Evolutionary conservation across 331 rosid species (phyloP), one percentile per base, ranked within the genome.

Genomic region (Rhamnella rubrinervis): DNA sequence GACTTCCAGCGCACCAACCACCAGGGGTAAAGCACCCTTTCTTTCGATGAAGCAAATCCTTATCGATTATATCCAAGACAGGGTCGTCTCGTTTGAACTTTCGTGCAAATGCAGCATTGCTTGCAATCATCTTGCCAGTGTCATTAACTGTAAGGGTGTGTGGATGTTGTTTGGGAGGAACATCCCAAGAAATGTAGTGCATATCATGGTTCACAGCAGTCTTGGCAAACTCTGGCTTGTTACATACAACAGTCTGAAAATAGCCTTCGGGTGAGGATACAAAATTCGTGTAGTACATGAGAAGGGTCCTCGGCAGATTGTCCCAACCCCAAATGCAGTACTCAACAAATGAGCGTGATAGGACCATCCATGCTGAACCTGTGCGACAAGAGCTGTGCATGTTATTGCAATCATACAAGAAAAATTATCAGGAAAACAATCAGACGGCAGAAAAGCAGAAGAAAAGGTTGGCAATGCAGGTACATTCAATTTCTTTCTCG

Each of bases 331-430:
- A 87, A 5, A 93, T 60, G 7, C 85, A 66, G 59, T 81, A 93
- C 76, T 93, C 98, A 13, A 89, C 88, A 44, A 93, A 93, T 21
- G 87, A 80, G 10, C 81, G 91, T 4, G 98, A 91, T 46, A 93
- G 71, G 64, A 91, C 89, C 96, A 84, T 82, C 98, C 98, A 93
- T 19, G 98, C 98, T 4, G 98, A 93, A 69, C 98, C 98, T 93
- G 85, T 93, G 85, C 80, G 79, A 78, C 56, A 58, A 51, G 1
- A 74, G 66, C 18, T 16, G 70, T 21, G 62, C 60, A 63, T 61
- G 64, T 60, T 59, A 77, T 65, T 66, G 16, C 53, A 18, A 56
- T 61, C 62, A 26, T 25, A 11, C 55, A 11, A 11, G 11, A 23
- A 25, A 2, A 44, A 46, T 31, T 26, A 40, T 51, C 16, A 55